Percentiles rank a stretch among this genome's conserved stretches.
These are phyloP conservation scores for Floccularia luteovirens DNA, from an alignment of 768 basidiomycete genomes.

Conservation along the genomic window DNA sequence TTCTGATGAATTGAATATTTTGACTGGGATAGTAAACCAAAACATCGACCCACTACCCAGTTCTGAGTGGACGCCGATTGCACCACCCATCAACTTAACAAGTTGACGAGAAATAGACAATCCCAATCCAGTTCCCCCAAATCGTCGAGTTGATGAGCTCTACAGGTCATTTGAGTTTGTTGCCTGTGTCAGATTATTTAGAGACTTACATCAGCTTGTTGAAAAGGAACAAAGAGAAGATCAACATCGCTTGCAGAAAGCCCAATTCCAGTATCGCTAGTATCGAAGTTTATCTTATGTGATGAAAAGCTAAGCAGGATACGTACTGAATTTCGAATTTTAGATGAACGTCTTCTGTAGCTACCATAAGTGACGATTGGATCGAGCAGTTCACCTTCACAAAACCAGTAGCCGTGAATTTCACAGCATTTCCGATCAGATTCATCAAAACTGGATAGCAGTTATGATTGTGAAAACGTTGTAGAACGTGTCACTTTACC, in stretches of 20 bases:
- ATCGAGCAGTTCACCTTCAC: conserved; percentile 56
- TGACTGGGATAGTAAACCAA: conserved; percentile 70
- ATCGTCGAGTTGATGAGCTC: conserved; percentile 69
- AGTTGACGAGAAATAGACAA: conserved; percentile 69
- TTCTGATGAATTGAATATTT: conserved; percentile 46
- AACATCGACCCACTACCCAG: conserved; percentile 59
- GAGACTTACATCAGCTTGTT: conserved; percentile 54
- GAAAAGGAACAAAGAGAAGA: conserved; percentile 65
- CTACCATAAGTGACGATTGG: conserved; percentile 25
- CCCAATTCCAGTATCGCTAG: conserved; percentile 68
- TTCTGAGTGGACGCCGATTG: conserved; percentile 63
- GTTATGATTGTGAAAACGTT: conserved; percentile 1
- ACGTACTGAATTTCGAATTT: conserved; percentile 62
- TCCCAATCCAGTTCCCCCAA: conserved; percentile 74
- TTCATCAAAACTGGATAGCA: conserved; percentile 58
- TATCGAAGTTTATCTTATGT: conserved; percentile 3
- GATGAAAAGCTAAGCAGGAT: conserved; percentile 1
- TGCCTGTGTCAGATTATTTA: background rate
- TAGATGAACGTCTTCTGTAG: conserved; percentile 38
- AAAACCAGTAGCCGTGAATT: conserved; percentile 59
- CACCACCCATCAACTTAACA: conserved; percentile 71
- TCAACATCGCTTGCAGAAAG: conserved; percentile 60
- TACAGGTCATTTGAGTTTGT: conserved; percentile 8
- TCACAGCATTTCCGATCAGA: conserved; percentile 69
- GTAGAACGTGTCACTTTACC: conserved; percentile 22